A percentile compares a stretch with the other conserved stretches of the same genome.
Conservation (phyloP, 805 yeast species). For the Monosporozyma unispora region DNA sequence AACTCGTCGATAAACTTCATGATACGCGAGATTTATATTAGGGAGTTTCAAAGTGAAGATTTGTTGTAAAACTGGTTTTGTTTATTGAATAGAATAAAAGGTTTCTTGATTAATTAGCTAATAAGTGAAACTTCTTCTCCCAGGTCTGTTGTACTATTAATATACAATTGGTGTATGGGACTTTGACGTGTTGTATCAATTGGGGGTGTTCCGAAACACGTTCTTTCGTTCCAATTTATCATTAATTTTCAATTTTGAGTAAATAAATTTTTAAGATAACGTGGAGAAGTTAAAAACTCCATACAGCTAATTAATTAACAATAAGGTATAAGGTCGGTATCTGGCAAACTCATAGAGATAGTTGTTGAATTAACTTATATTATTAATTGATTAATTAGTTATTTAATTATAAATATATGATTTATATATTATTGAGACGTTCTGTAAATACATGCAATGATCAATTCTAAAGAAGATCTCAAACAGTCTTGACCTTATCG, state of each 20-base stretch:
- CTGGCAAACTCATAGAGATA: too few species aligned
- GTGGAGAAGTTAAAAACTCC: not conserved
- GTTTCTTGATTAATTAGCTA: too few species aligned
- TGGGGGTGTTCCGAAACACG: not conserved
- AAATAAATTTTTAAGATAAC: not conserved
- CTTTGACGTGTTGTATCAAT: not conserved
- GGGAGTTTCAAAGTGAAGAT: not conserved
- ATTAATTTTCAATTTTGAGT: not conserved
- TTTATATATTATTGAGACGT: conserved; percentile 26
- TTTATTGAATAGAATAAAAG: too few species aligned
- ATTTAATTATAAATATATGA: too few species aligned
- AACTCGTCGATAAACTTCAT: conserved; percentile 81
- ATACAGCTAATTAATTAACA: too few species aligned
- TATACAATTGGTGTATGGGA: too few species aligned
- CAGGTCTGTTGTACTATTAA: not conserved
- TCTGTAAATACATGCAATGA: conserved; percentile 83
- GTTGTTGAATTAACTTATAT: too few species aligned
- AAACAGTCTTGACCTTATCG: conserved; percentile 8
- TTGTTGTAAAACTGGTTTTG: not conserved
- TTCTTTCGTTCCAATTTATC: not conserved
- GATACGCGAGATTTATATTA: not conserved
- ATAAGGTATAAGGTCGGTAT: too few species aligned
- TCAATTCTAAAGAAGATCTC: conserved; percentile 77
- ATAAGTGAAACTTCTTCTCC: too few species aligned
- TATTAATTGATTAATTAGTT: not conserved